These are phyloP conservation scores for Penicillium coffeae DNA, from an alignment of 495 filamentous ascomycete genomes.

Conservation along the genomic window DNA sequence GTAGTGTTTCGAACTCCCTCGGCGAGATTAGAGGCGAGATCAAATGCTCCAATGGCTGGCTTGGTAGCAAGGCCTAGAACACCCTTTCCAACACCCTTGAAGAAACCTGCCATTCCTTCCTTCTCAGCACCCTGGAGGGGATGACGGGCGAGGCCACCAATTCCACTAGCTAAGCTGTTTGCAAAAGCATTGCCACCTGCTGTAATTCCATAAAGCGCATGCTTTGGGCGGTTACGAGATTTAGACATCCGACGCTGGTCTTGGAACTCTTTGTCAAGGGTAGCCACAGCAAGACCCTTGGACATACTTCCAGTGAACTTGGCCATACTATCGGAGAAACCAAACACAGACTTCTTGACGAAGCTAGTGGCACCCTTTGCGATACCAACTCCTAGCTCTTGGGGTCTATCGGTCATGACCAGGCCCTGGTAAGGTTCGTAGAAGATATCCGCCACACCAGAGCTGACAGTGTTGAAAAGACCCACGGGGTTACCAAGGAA, in stretches of 20 bases:
- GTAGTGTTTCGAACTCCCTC: slow-evolving; percentile 98
- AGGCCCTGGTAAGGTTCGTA: slow-evolving; percentile 98
- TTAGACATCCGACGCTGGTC: slow-evolving; percentile 91
- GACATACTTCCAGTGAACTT: slow-evolving; percentile 96
- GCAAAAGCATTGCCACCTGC: slow-evolving; percentile 94
- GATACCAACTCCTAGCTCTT: slow-evolving; percentile 90
- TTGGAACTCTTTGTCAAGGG: slow-evolving; percentile 97
- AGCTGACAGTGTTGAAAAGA: slow-evolving; percentile 96
- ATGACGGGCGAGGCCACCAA: slow-evolving; percentile 88
- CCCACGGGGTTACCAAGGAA: slow-evolving; percentile 98
- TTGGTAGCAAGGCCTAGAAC: slow-evolving; percentile 90
- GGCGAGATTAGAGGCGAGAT: slow-evolving; percentile 91
- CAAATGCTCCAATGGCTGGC: slow-evolving; percentile 93
- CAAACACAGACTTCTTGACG: slow-evolving; percentile 97
- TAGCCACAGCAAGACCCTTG: slow-evolving; percentile 91
- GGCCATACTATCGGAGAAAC: slow-evolving; percentile 90
- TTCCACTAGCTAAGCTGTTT: slow-evolving; percentile 83
- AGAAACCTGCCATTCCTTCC: slow-evolving; percentile 87
- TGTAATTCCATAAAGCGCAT: slow-evolving; percentile 93
- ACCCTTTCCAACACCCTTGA: slow-evolving; percentile 96
- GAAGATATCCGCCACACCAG: slow-evolving; percentile 94
- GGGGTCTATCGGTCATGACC: slow-evolving; percentile 90
- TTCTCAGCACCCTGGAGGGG: slow-evolving; percentile 95
- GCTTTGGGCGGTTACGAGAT: slow-evolving; percentile 90
- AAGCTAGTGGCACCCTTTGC: slow-evolving; percentile 96